Evolutionary conservation across 495 filamentous ascomycete genomes (phyloP).

Genomic region (Geoglossum glabrum): DNA sequence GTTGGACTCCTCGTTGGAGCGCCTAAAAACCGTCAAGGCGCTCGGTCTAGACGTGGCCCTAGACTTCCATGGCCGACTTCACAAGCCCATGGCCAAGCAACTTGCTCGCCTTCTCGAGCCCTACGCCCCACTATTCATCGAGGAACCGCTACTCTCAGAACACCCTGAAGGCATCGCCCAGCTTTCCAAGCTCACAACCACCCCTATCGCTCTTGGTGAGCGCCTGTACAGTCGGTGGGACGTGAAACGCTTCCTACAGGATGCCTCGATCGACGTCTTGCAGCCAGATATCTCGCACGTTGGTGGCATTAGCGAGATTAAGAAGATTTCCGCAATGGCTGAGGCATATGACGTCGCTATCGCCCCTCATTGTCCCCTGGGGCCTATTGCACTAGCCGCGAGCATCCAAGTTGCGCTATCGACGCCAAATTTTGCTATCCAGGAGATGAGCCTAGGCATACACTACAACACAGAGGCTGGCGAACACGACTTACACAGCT

Average conservation of each 20-base stretch:
- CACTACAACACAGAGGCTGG: slow-evolving; percentile 53
- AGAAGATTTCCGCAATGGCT: slow-evolving; percentile 50
- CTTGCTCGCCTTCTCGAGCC: slow-evolving; percentile 51
- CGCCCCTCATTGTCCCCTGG: slow-evolving; percentile 61
- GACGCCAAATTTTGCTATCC: slow-evolving; percentile 54
- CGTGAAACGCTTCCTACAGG: slow-evolving; percentile 50
- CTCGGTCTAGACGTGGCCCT: slow-evolving; percentile 51
- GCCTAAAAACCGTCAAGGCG: slow-evolving; percentile 47
- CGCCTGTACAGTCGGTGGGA: slow-evolving; percentile 60
- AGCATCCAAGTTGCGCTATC: slow-evolving; percentile 45
- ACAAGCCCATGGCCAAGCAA: slow-evolving; percentile 69
- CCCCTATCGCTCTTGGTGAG: slow-evolving; percentile 59
- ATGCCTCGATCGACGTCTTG: slow-evolving; percentile 48
- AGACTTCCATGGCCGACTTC: slow-evolving; percentile 62
- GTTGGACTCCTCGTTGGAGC: slow-evolving; percentile 43
- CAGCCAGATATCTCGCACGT: slow-evolving; percentile 62
- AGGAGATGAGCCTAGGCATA: slow-evolving; percentile 65
- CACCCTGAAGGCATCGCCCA: slow-evolving; percentile 50
- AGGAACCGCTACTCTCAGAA: slow-evolving; percentile 57
- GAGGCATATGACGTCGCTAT: slow-evolving; percentile 63
- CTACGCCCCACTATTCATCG: slow-evolving; percentile 56
- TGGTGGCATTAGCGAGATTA: slow-evolving; percentile 56
- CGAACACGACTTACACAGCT: slow-evolving; percentile 44
- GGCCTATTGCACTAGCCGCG: slow-evolving; percentile 56
- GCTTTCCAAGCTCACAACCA: slow-evolving; percentile 36